Conservation (phyloP, 331 rosid species). For the Telfairia occidentalis region DNA sequence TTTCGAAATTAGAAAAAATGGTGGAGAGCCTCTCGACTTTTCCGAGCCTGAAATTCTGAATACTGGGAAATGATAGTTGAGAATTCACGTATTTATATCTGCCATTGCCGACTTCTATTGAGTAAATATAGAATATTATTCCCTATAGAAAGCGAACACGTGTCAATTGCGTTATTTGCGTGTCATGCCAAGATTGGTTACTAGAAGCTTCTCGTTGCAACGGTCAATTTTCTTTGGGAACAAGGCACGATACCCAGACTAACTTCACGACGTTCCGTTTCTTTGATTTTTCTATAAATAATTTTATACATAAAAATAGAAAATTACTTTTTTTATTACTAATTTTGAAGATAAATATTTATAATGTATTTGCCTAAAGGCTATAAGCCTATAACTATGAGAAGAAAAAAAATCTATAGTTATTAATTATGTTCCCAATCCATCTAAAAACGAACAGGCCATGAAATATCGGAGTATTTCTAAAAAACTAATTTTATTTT, state of each 20-base stretch:
- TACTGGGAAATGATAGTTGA: neutral
- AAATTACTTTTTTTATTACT: too few relatives aligned
- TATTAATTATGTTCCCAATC: too few relatives aligned
- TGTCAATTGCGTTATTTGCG: neutral
- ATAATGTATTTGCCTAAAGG: too few relatives aligned
- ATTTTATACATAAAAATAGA: too few relatives aligned
- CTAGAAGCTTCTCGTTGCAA: neutral
- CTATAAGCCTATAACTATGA: too few relatives aligned
- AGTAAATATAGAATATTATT: neutral
- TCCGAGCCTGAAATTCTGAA: neutral
- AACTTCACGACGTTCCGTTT: neutral
- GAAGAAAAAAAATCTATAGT: too few relatives aligned
- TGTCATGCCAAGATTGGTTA: neutral
- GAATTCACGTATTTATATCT: neutral
- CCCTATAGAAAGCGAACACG: neutral
- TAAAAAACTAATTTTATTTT: too few relatives aligned
- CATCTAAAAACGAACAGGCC: too few relatives aligned
- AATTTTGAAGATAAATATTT: too few relatives aligned
- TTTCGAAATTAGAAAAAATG: neutral
- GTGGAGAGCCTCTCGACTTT: neutral
- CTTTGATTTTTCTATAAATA: neutral
- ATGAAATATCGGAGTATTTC: too few relatives aligned
- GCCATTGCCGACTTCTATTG: neutral
- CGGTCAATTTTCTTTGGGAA: neutral
- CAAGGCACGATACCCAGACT: neutral